A percentile compares a stretch with the other conserved stretches of the same genome.
These are phyloP conservation scores for Cladophialophora psammophila DNA, from an alignment of 2,329 filamentous ascomycete species.

Conservation along the genomic window DNA sequence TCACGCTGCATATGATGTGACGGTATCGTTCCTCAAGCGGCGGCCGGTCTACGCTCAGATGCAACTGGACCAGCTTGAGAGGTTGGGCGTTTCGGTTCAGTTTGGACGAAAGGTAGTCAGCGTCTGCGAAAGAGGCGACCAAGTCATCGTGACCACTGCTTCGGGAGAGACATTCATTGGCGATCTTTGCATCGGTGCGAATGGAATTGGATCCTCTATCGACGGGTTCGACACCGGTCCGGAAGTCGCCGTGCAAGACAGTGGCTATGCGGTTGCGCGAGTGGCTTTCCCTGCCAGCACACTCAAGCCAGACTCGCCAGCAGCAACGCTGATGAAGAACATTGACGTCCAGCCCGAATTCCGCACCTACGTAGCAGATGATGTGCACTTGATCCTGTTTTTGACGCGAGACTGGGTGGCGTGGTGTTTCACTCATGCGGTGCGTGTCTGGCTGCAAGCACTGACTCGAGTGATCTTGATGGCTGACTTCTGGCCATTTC, in stretches of 20 bases:
- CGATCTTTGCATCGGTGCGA: constrained; percentile 19
- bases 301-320: constrained; percentile 9
- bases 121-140: not conserved
- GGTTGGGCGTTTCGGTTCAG: constrained; percentile 9
- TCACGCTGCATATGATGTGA: constrained; percentile 13
- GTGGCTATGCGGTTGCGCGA: constrained; percentile 21
- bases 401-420: constrained; percentile 15
- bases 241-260: constrained; percentile 18
- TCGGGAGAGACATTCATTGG: not conserved
- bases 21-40: constrained; percentile 20
- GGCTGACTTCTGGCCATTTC: not conserved
- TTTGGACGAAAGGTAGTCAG: not conserved
- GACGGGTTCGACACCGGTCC: constrained; percentile 17
- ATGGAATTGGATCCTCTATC: constrained; percentile 16
- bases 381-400: constrained; percentile 18
- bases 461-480: not conserved
- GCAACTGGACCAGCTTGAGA: constrained; percentile 14
- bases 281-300: constrained; percentile 11
- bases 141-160: not conserved
- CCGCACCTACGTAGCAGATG: constrained; percentile 12
- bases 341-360: constrained; percentile 5
- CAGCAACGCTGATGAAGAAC: constrained; percentile 1
- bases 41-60: constrained; percentile 24
- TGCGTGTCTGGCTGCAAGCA: constrained; percentile 1
- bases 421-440: constrained; percentile 17